These are phyloP conservation scores for Periconia macrospinosa DNA, from an alignment of 2,329 filamentous ascomycete genomes.

Conservation along the genomic window DNA sequence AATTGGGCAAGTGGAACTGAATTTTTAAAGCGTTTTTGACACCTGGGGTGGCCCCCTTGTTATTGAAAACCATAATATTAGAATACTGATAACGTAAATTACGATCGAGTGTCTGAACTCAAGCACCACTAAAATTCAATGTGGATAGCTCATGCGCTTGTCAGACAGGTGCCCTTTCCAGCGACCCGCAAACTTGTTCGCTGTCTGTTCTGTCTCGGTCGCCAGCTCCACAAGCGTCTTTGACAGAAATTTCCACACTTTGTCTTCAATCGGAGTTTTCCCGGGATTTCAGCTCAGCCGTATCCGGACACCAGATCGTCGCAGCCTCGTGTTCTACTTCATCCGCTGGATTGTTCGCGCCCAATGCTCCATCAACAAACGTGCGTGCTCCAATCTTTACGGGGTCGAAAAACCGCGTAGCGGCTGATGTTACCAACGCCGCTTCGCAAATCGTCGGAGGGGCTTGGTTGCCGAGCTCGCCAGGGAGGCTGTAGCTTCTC, in stretches of 20 bases:
- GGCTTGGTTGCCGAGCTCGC: slow-evolving; percentile 1
- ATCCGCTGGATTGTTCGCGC: slow-evolving; percentile 49
- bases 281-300: slow-evolving; percentile 11
- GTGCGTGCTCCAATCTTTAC: slow-evolving; percentile 39
- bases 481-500: slow-evolving; percentile 26
- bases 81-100: no score
- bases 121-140: no score
- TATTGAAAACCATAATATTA: no score
- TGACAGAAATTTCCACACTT: slow-evolving; percentile 2
- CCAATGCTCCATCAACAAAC: slow-evolving; percentile 46
- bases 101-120: no score
- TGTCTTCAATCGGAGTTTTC: slow-evolving; percentile 10
- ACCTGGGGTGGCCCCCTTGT: no score
- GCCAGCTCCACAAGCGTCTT: slow-evolving; percentile 4
- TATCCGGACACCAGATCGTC: slow-evolving; percentile 10
- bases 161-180: slow-evolving; percentile 3
- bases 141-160: no score
- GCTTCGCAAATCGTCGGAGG: slow-evolving; percentile 13
- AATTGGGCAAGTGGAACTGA: no score
- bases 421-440: slow-evolving; percentile 32
- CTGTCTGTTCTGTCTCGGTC: slow-evolving; percentile 12
- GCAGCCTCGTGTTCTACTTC: slow-evolving; percentile 41
- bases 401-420: slow-evolving; percentile 33
- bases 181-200: slow-evolving; percentile 6
- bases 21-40: no score